phyloP scores from a whole-genome alignment of 2,329 filamentous ascomycete genomes.

The Diaporthe citriasiana region DNA sequence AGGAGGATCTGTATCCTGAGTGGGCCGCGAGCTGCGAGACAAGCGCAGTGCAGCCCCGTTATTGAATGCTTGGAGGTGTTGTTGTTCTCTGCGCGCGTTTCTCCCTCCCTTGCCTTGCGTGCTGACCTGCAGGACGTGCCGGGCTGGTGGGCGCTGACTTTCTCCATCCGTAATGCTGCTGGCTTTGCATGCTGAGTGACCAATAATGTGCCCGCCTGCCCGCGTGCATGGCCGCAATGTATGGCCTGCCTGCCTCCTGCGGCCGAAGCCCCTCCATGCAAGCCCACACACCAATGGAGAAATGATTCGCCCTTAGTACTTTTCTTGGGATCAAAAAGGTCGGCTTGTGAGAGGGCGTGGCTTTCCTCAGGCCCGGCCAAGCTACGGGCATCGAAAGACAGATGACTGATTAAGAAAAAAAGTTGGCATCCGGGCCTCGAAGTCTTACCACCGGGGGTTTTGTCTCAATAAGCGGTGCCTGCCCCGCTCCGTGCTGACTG shows the following conservation, averaged over 20 bases:
- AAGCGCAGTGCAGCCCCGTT: conserved; percentile 19
- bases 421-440: conserved; percentile 9
- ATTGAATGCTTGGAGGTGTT: neutral
- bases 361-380: conserved; percentile 7
- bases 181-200: conserved; percentile 21
- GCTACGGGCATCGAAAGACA: conserved; percentile 27
- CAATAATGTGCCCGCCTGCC: conserved; percentile 13
- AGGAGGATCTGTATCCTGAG: conserved; percentile 12
- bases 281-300: conserved; percentile 30
- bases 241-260: conserved; percentile 31
- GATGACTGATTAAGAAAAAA: conserved; percentile 16
- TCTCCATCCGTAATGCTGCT: conserved; percentile 5
- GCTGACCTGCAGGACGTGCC: conserved; percentile 7
- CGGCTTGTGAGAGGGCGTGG: conserved; percentile 20
- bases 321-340: conserved; percentile 7
- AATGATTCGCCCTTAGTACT: conserved; percentile 31
- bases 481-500: conserved; percentile 28
- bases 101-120: conserved; percentile 21
- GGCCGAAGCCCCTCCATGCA: conserved; percentile 30
- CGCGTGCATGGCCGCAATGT: conserved; percentile 36
- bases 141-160: conserved; percentile 12
- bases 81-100: conserved; percentile 27
- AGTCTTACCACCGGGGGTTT: neutral
- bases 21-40: conserved; percentile 15
- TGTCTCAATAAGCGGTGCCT: conserved; percentile 22